Evolutionary conservation across 179 eudicot genomes (phyloP).

Genomic region (Heliamphora ciliata): DNA sequence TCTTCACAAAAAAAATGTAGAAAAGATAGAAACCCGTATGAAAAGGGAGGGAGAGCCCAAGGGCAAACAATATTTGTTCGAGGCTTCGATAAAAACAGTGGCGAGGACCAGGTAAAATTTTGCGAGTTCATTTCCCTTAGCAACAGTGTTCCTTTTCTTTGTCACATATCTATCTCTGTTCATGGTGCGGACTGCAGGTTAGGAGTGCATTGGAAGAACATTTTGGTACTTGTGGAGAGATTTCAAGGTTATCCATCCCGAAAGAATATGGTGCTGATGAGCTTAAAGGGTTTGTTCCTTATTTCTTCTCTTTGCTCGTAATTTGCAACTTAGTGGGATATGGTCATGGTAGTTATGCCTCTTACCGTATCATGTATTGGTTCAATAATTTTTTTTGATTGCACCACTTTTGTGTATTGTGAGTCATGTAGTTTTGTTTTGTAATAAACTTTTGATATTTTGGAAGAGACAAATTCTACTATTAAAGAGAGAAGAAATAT

Average conservation of each 20-base stretch:
- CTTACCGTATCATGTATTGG: too few relatives aligned
- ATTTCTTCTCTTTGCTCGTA: not conserved
- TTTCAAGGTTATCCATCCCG: constrained; percentile 46
- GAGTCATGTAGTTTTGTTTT: too few relatives aligned
- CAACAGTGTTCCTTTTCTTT: too few relatives aligned
- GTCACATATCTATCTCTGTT: too few relatives aligned
- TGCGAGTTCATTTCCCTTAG: not conserved
- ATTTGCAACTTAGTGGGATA: not conserved
- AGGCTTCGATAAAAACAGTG: constrained; percentile 51
- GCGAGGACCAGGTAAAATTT: constrained; percentile 42
- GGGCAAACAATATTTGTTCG: constrained; percentile 49
- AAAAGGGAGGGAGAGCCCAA: constrained; percentile 36
- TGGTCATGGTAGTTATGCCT: not conserved
- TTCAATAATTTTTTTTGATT: too few relatives aligned
- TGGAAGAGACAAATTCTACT: too few relatives aligned
- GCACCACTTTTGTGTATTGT: too few relatives aligned
- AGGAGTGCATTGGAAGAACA: constrained; percentile 41
- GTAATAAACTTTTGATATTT: too few relatives aligned
- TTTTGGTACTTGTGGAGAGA: constrained; percentile 63
- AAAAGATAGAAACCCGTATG: constrained; percentile 43
- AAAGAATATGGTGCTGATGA: constrained; percentile 33
- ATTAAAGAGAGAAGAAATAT: too few relatives aligned
- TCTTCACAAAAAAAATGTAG: not conserved
- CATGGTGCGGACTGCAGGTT: constrained; percentile 33
- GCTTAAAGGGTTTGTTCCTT: constrained; percentile 43